A percentile compares a stretch with the other conserved stretches of the same genome.
These are phyloP conservation scores for Hysterium pulicare DNA, from an alignment of 2,329 filamentous ascomycete species.

Conservation along the genomic window DNA sequence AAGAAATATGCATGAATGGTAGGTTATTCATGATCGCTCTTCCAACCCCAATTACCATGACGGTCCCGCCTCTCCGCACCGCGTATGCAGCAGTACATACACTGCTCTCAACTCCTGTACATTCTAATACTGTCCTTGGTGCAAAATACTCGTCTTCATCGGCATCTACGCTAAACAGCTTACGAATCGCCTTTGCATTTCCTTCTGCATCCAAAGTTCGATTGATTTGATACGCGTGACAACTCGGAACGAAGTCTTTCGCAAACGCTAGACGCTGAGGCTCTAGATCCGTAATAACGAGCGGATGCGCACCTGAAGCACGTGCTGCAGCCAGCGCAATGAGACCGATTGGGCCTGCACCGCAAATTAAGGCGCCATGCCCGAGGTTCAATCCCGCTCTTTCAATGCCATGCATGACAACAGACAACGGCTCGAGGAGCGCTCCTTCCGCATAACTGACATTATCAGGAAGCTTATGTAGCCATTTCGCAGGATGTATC, in stretches of 20 bases:
- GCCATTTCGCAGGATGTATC: slow-evolving; percentile 58
- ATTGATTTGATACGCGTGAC: slow-evolving; percentile 54
- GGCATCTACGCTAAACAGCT: slow-evolving; percentile 47
- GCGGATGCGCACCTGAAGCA: slow-evolving; percentile 61
- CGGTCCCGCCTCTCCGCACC: slow-evolving; percentile 55
- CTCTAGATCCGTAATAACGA: slow-evolving; percentile 64
- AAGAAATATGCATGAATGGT: slow-evolving; percentile 63
- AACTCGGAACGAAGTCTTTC: slow-evolving; percentile 54
- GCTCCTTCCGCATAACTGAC: slow-evolving; percentile 59
- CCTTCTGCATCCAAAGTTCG: slow-evolving; percentile 43
- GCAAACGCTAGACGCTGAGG: slow-evolving; percentile 56
- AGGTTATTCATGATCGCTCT: slow-evolving; percentile 61
- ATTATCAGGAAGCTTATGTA: slow-evolving; percentile 50
- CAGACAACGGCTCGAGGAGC: slow-evolving; percentile 62
- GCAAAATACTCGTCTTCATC: slow-evolving; percentile 57
- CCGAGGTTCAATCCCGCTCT: slow-evolving; percentile 54
- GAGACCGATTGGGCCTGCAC: slow-evolving; percentile 63
- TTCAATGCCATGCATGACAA: slow-evolving; percentile 60
- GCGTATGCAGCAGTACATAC: slow-evolving; percentile 57
- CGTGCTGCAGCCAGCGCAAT: slow-evolving; percentile 59
- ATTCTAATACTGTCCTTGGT: slow-evolving; percentile 60
- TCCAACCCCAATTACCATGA: slow-evolving; percentile 65
- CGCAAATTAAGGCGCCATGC: slow-evolving; percentile 55
- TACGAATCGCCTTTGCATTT: slow-evolving; percentile 52
- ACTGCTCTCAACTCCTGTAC: slow-evolving; percentile 64